Conservation (phyloP, 23 red algal species). For the Gracilariopsis chorda region DNA sequence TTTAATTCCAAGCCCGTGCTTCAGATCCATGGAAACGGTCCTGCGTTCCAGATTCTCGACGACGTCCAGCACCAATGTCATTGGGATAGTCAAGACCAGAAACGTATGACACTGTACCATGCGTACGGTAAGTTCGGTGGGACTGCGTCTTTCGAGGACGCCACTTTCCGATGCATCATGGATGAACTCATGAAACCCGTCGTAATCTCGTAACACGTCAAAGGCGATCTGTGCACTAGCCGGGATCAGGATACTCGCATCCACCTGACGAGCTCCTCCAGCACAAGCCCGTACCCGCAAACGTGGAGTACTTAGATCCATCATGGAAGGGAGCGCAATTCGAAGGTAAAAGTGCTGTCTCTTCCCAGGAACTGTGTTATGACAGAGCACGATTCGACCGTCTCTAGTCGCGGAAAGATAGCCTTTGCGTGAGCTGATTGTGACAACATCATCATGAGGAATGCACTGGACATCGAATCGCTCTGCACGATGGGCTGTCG, state of each 20-base stretch:
- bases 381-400: constrained; percentile 25
- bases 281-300: constrained; percentile 17
- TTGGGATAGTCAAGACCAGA: constrained; percentile 50
- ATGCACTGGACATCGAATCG: constrained; percentile 19
- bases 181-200: constrained; percentile 53
- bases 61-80: constrained; percentile 53
- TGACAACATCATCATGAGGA: constrained; percentile 35
- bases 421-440: constrained; percentile 35
- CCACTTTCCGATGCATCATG: constrained; percentile 37
- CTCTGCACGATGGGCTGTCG: not conserved
- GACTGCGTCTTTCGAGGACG: constrained; percentile 21
- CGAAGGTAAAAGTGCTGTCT: constrained; percentile 49
- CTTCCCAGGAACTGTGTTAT: constrained; percentile 24
- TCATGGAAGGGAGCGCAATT: constrained; percentile 54
- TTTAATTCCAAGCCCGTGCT: constrained; percentile 40
- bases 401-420: constrained; percentile 32
- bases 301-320: constrained; percentile 44
- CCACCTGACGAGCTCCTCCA: constrained; percentile 41
- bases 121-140: constrained; percentile 38
- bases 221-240: constrained; percentile 11
- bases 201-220: constrained; percentile 58
- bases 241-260: constrained; percentile 35
- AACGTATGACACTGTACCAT: constrained; percentile 70
- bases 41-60: constrained; percentile 27
- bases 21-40: constrained; percentile 51